Base-by-base conservation (phyloP, 208 protist genomes). In the Zelonia costaricensis region DNA sequence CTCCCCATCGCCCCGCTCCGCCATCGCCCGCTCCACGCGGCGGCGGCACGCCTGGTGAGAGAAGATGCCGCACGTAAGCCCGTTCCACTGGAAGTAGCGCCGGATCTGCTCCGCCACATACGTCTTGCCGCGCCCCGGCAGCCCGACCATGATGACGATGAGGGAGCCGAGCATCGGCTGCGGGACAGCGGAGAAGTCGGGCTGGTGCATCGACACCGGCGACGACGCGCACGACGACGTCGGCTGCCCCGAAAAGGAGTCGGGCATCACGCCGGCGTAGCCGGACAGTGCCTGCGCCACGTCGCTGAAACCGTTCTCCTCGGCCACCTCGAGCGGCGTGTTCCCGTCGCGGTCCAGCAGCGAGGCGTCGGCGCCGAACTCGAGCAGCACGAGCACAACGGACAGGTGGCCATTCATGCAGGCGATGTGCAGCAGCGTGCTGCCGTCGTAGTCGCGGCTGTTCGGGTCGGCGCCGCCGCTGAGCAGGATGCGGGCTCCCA, bases 71-170 rank as follows among this genome's bases (percentile, higher is more conserved):
- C 79, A 88, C 45, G 72, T 66, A 27, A 96, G 64, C 47, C 88
- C 91, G 61, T 92, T 92, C 91, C 93, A 97, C 62, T 92, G 79
- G 61, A 96, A 93, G 71, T 95, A 96, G 18, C 93, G 86, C 28
- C 78, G 71, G 45, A 97, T 97, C 57, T 94, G 86, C 62, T 88
- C 74, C n/a, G 88, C 82, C 10, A 94, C 84, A 53, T 92, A 96
- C n/a, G 75, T 91, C 64, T 97, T 97, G 20, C 91, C 93, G 2
- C 89, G 74, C 1, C 80, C 90, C 0, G 93, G 91, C 8, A 97
- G 82, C 1, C 93, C 93, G 0, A 95, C 86, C 91, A 97, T 96
- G 42, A 94, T 74, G 13, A 97, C 80, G 62, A 97, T 93, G 35
- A 97, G 78, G 13, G 79, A 85, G 16, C 89, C 89, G 30, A 88